phyloP scores from a whole-genome alignment of 192 early-diverging fungal species.

The Piromyces finnis region DNA sequence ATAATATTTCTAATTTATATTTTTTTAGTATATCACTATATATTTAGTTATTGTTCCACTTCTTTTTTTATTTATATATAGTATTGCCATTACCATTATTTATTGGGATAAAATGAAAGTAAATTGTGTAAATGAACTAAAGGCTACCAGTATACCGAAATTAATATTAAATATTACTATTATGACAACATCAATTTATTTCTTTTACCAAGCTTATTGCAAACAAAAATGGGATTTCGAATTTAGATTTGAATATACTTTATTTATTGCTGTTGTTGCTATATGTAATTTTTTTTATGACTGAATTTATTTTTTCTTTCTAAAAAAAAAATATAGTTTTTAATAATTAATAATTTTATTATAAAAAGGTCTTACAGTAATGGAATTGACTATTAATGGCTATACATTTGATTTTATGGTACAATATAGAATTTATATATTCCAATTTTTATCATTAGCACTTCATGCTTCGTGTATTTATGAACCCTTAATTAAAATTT shows the following conservation, averaged over 20 bases:
- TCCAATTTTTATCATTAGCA: neutral
- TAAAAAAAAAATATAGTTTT: too few species aligned
- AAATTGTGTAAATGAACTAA: neutral
- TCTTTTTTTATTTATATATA: neutral
- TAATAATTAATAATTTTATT: too few species aligned
- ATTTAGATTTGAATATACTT: neutral
- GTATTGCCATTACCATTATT: neutral
- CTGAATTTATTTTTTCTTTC: too few species aligned
- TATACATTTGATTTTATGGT: neutral
- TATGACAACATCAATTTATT: neutral
- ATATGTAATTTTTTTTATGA: neutral
- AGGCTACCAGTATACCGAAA: neutral
- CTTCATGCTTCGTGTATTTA: neutral
- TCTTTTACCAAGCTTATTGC: neutral
- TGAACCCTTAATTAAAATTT: neutral
- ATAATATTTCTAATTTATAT: too few species aligned
- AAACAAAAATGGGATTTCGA: neutral
- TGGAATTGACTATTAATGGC: neutral
- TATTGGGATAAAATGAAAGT: neutral
- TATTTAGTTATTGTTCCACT: neutral
- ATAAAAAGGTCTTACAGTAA: neutral
- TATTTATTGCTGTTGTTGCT: neutral
- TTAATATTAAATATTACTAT: neutral
- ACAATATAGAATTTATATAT: neutral
- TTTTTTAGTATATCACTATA: neutral